Conservation (phyloP, 1,139 yeast genomes). For the Yamadazyma dushanensis region DNA sequence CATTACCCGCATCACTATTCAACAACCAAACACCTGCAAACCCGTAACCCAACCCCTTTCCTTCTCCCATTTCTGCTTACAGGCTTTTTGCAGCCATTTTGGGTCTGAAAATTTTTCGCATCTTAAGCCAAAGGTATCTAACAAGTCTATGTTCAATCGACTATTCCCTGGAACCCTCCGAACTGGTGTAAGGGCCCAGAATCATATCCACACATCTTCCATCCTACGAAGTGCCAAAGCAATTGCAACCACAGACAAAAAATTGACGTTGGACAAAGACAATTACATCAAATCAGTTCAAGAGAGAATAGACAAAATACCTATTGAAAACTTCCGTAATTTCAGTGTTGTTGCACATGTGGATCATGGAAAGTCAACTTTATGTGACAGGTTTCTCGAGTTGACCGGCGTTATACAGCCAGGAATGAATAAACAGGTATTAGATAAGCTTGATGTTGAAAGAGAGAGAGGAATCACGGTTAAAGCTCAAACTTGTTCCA, state of each 20-base stretch:
- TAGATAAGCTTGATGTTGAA: slow-evolving; percentile 91
- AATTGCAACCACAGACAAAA: slow-evolving; percentile 15
- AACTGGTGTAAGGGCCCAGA: not conserved
- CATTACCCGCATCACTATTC: too few species aligned
- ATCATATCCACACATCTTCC: not conserved
- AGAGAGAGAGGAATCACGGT: slow-evolving; percentile 95
- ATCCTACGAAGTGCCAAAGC: slow-evolving; percentile 2
- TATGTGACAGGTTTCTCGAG: slow-evolving; percentile 84
- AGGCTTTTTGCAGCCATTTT: slow-evolving; percentile 2
- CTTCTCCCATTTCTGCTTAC: too few species aligned
- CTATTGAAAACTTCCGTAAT: slow-evolving; percentile 79
- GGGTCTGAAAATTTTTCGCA: slow-evolving; percentile 10
- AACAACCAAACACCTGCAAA: too few species aligned
- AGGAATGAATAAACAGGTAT: slow-evolving; percentile 77
- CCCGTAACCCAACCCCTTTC: too few species aligned
- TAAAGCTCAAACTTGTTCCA: slow-evolving; percentile 94
- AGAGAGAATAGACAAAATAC: slow-evolving; percentile 69
- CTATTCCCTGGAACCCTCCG: not conserved
- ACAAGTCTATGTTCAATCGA: slow-evolving; percentile 5
- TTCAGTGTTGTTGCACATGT: slow-evolving; percentile 97
- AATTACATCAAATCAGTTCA: slow-evolving; percentile 32
- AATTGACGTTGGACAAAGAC: slow-evolving; percentile 30
- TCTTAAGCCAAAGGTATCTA: not conserved
- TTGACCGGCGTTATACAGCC: slow-evolving; percentile 85
- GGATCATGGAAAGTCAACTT: slow-evolving; percentile 94